phyloP scores from a whole-genome alignment of 495 filamentous ascomycete species.

The Diplogelasinospora grovesii region DNA sequence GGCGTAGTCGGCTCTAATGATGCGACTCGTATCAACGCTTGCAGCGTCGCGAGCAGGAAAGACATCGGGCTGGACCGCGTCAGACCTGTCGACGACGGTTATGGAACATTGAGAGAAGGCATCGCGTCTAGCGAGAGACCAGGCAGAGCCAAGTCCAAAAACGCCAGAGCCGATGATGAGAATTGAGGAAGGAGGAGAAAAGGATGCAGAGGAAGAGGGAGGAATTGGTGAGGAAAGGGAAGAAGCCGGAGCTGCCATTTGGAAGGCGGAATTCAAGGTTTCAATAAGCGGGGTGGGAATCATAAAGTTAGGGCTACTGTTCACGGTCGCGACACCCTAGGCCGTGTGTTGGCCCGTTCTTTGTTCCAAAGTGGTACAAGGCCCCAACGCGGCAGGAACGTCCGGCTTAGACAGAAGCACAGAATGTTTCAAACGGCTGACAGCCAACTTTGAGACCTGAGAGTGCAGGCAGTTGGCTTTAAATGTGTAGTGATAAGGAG shows the following conservation, averaged over 20 bases:
- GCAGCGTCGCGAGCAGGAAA: slow-evolving; percentile 66
- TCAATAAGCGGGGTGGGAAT: slow-evolving; percentile 3
- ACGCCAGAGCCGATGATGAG: slow-evolving; percentile 73
- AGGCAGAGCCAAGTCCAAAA: slow-evolving; percentile 67
- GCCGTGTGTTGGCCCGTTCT: slow-evolving; percentile 5
- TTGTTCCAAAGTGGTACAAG: slow-evolving; percentile 4
- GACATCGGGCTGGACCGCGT: slow-evolving; percentile 26
- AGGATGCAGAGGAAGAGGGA: slow-evolving; percentile 5
- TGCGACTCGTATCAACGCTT: slow-evolving; percentile 69
- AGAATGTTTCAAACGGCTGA: no score
- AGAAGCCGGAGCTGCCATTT: slow-evolving; percentile 8
- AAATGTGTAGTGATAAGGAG: no score
- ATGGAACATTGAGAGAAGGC: slow-evolving; percentile 50
- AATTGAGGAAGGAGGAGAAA: slow-evolving; percentile 39
- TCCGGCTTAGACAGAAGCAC: no score
- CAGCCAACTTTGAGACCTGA: no score
- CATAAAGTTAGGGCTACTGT: slow-evolving; percentile 7
- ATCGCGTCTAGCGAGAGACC: slow-evolving; percentile 50
- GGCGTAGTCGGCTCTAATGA: slow-evolving; percentile 77
- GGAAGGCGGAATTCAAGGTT: slow-evolving; percentile 1
- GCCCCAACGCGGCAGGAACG: no score
- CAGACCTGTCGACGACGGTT: slow-evolving; percentile 62
- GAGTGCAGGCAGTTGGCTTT: no score
- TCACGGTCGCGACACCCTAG: slow-evolving; percentile 8
- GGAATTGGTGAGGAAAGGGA: slow-evolving; percentile 4